phyloP scores from a whole-genome alignment of 2,329 filamentous ascomycete species.

The Aspergillus vadensis region DNA sequence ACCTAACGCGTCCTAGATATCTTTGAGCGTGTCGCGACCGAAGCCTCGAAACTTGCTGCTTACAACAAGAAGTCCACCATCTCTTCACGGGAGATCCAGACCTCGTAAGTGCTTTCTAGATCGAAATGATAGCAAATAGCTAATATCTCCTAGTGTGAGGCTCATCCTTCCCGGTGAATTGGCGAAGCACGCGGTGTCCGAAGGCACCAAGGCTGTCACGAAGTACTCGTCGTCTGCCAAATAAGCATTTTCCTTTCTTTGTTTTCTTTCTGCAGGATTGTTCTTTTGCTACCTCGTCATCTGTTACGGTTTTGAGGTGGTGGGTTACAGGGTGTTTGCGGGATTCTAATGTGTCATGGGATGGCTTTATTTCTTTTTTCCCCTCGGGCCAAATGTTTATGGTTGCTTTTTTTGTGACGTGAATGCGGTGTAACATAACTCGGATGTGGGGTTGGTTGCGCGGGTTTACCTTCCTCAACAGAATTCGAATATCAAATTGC shows the following conservation, averaged over 20 bases:
- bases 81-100: constrained; percentile 99
- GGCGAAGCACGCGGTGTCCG: constrained; percentile 98
- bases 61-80: constrained; percentile 99
- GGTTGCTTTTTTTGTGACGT: constrained; percentile 45
- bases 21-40: constrained; percentile 98
- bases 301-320: constrained; percentile 47
- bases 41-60: constrained; percentile 97
- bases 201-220: constrained; percentile 99
- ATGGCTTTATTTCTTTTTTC: constrained; percentile 45
- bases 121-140: constrained; percentile 11
- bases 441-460: constrained; percentile 40
- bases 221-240: constrained; percentile 99
- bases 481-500: constrained; percentile 36
- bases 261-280: constrained; percentile 55
- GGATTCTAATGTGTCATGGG: constrained; percentile 53
- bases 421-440: constrained; percentile 51
- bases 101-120: constrained; percentile 62
- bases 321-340: constrained; percentile 49
- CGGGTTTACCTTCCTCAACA: constrained; percentile 32
- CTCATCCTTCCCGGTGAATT: constrained; percentile 98
- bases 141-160: constrained; percentile 64
- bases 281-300: constrained; percentile 46
- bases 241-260: constrained; percentile 66
- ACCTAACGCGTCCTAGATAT: constrained; percentile 66
- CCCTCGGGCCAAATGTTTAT: constrained; percentile 44